Base-by-base conservation (phyloP, 2,329 filamentous ascomycete species). In the Ceratocystis harringtonii region DNA sequence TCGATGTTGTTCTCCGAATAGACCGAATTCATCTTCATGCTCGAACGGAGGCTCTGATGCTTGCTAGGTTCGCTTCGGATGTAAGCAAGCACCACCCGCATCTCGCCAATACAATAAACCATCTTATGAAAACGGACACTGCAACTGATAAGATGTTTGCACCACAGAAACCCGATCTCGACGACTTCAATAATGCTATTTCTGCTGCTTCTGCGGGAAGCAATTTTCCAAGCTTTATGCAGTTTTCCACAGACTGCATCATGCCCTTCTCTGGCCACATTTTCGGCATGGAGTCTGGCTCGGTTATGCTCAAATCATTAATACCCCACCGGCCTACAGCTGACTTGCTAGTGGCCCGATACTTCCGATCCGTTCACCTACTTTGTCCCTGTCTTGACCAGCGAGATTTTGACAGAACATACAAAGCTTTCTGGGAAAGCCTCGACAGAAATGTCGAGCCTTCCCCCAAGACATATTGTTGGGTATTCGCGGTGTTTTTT, bases 11-110 rank as follows among this genome's bases (percentile, higher is more conserved):
- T 1, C 82, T 90, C 66, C 81, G 81, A 69, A 79, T 91, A 68
- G 88, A 88, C 1, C 87, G 83, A 72, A 82, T 90, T 80, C 82
- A 82, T 67, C 84, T 91, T 67, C 89, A 86, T 1, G 88, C 91
- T 71, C 80, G 87, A 45, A 83, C 91, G 68, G 88, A 88, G 17
- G 87, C 87, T 0, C 81, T 88, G 69, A 85, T 88, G 55, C 78
- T 87, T 58, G 87, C 88, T 1, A 84, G 84, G 69, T 80, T 91
- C 66, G 80, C 82, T 3, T 84, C 90, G 73, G 87, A 90, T 78
- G 83, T 88, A 76, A 69, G 76, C 66, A 64, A 25, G 28, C 52
- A 28, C 28, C 52, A 57, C 15, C 52, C 52, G 15, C 22, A 57
- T 17, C 15, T 30, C 22, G 52, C 5, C 22, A 57, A 30, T 5